Base-by-base conservation (phyloP, 208 protist species). In the Jaenimonas drosophilae region DNA sequence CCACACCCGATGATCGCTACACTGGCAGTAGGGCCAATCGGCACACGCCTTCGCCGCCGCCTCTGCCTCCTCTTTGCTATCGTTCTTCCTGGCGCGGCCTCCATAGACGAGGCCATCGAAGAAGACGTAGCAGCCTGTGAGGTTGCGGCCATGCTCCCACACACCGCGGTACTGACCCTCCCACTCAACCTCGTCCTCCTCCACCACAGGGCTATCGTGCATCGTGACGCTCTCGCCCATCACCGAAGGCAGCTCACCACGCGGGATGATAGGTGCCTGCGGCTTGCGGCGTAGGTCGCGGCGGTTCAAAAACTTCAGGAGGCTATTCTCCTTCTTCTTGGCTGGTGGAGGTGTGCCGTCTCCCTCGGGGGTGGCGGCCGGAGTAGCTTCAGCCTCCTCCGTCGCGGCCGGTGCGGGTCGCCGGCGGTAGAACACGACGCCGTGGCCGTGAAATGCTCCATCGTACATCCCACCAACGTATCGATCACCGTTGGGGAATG, bases 111-210 rank as follows among this genome's bases (percentile, higher is more conserved):
- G 64, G 2, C 88, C 88, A 46, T 95, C 88, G 3, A 54, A 17
- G 49, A 91, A 95, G 14, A 92, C 79, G 62, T 91, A 95, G 47
- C 73, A 43, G 3, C 88, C 88, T 1, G 40, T 64, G 4, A 88
- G 47, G 39, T 75, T 66, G 12, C 52, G 49, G 3, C 88, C 88
- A 34, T 84, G 56, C 44, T 88, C 64, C 84, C 88, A 95, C 1
- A 82, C 48, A 4, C 82, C 88, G 17, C 76, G 60, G 59, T 86
- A 95, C 47, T 89, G 81, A 14, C 83, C 88, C n/a, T 68, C 68
- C 53, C 60, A 77, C 2, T 29, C 49, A 31, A 48, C 31, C 4
- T 42, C 54, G 11, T 41, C 60, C 4, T 20, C 38, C 23, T 41
- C 46, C 26, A 17, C 25, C 23, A n/a, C 3, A 5, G 14, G 38